Percentiles rank a stretch among this genome's conserved stretches.
Conservation (phyloP, 495 filamentous ascomycete genomes). For the Trichoderma gamsii region DNA sequence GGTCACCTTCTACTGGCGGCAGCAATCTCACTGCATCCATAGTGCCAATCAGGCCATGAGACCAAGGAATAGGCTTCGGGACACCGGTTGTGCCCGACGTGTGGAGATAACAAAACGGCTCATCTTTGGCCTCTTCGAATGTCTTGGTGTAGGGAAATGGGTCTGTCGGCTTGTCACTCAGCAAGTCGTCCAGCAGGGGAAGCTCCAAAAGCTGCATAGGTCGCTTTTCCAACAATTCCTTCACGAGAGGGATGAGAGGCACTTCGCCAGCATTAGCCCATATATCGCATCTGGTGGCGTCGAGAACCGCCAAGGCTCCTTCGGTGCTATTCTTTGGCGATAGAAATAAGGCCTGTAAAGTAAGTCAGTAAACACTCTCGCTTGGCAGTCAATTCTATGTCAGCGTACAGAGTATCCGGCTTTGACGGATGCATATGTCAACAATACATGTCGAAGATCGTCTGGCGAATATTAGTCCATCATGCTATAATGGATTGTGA, state of each 20-base stretch:
- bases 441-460: slow-evolving; percentile 22
- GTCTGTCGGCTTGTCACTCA: slow-evolving; percentile 13
- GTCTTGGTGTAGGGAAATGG: slow-evolving; percentile 23
- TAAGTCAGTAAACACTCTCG: neutral
- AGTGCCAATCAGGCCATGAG: slow-evolving; percentile 21
- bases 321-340: slow-evolving; percentile 27
- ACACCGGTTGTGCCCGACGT: slow-evolving; percentile 51
- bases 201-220: slow-evolving; percentile 21
- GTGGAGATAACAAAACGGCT: slow-evolving; percentile 43
- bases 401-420: slow-evolving; percentile 25
- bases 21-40: slow-evolving; percentile 23
- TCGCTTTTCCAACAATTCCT: slow-evolving; percentile 17
- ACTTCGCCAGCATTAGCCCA: slow-evolving; percentile 19
- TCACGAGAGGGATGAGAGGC: slow-evolving; percentile 16
- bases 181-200: slow-evolving; percentile 19
- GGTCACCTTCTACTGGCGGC: slow-evolving; percentile 23
- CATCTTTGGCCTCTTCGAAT: slow-evolving; percentile 24
- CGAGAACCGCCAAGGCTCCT: slow-evolving; percentile 23
- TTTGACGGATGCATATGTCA: slow-evolving; percentile 26
- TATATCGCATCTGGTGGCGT: slow-evolving; percentile 19
- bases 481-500: neutral
- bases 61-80: slow-evolving; percentile 28
- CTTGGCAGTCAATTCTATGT: neutral
- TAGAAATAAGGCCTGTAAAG: slow-evolving; percentile 21
- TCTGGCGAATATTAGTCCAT: slow-evolving; percentile 13